phyloP scores from a whole-genome alignment of 139 green algal genomes.

The Volvox africanus region DNA sequence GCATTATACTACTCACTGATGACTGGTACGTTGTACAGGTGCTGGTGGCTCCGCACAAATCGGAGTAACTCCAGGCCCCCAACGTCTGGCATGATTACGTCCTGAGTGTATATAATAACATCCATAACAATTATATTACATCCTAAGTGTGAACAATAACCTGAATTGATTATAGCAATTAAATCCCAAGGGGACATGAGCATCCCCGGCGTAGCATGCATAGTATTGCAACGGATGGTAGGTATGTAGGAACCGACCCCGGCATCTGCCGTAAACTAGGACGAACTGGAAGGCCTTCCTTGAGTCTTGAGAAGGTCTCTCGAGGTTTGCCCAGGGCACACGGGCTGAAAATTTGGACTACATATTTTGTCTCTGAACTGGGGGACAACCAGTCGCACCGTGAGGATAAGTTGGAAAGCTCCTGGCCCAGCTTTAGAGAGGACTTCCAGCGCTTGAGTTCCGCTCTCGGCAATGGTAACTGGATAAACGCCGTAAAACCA shows the following conservation, averaged over 20 bases:
- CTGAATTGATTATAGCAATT: no score
- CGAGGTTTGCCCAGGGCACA: no score
- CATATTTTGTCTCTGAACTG: not conserved
- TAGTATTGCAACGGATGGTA: no score
- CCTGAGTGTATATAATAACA: constrained; percentile 65
- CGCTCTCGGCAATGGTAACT: constrained; percentile 83
- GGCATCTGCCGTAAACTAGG: no score
- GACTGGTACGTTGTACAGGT: constrained; percentile 83
- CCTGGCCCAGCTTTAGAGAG: constrained; percentile 70
- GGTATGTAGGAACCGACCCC: no score
- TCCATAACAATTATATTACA: no score
- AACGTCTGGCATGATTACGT: constrained; percentile 94
- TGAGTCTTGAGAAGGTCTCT: no score
- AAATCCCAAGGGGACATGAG: no score
- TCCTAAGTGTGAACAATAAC: no score
- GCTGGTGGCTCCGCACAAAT: constrained; percentile 76
- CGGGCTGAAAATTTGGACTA: no score
- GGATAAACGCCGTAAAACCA: constrained; percentile 32
- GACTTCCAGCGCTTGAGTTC: constrained; percentile 80
- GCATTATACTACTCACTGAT: constrained; percentile 76
- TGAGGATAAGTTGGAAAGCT: constrained; percentile 89
- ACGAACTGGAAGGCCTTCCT: no score
- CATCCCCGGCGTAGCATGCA: no score
- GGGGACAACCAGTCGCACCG: constrained; percentile 57
- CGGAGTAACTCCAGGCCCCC: constrained; percentile 87